A percentile compares a stretch with the other conserved stretches of the same genome.
Evolutionary conservation across 345 rosid genomes (phyloP).

Genomic region (Euphorbia lathyris): DNA sequence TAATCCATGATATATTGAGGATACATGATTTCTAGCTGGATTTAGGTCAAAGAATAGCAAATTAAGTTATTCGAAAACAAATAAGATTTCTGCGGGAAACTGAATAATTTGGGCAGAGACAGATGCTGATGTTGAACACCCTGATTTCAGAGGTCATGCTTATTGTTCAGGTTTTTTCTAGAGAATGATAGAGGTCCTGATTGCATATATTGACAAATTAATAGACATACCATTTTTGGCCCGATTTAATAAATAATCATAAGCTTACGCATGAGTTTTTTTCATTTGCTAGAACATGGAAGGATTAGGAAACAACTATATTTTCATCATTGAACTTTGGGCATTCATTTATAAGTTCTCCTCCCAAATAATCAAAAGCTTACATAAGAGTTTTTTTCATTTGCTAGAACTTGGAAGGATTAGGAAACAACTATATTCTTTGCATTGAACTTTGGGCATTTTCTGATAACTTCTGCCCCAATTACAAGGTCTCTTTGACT

Average conservation of each 20-base stretch:
- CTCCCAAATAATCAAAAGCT: not conserved
- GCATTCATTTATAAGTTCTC: no score
- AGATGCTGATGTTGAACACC: constrained; percentile 41
- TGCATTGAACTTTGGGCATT: not conserved
- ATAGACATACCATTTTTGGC: not conserved
- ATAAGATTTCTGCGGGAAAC: no score
- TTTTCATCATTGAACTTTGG: no score
- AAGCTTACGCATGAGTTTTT: no score
- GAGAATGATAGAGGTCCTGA: not conserved
- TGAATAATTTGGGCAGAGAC: no score
- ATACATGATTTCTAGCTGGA: no score
- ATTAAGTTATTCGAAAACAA: no score
- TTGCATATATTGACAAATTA: not conserved
- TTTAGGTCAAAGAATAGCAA: no score
- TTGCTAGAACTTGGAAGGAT: not conserved
- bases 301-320: no score
- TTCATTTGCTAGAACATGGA: no score
- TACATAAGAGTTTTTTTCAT: constrained; percentile 6
- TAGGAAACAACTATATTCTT: not conserved
- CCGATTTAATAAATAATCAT: not conserved
- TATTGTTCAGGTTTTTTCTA: constrained; percentile 76
- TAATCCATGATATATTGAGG: no score
- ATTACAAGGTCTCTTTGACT: constrained; percentile 49
- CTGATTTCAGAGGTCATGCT: constrained; percentile 79
- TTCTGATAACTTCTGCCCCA: constrained; percentile 1